Base-by-base conservation (phyloP, 2,329 filamentous ascomycete species). In the Cytospora chrysosperma region DNA sequence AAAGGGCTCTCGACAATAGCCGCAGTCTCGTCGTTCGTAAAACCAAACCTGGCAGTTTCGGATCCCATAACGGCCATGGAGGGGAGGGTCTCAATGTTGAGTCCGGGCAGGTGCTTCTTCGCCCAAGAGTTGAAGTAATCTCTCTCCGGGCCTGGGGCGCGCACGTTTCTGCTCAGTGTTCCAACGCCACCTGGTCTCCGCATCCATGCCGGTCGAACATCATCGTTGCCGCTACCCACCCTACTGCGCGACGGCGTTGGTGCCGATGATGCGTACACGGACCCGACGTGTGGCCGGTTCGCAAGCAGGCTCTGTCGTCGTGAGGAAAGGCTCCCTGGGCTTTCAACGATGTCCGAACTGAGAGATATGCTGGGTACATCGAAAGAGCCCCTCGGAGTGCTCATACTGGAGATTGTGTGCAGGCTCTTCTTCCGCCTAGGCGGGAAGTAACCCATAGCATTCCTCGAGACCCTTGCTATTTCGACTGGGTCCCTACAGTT, bases 161-260 rank as follows among this genome's bases (percentile, higher is more conserved):
- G 85, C 34, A 91, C 87, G 68, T 85, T 87, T 69, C 85, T 85
- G 37, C 83, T 84, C 74, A 98, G 85, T 0, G 92, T 93, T 9
- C 94, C 94, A 1, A 98, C 92, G 17, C 93, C 94, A 24, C 94
- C 94, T 2, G 94, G 92, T 1, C 92, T 90, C 50, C 88, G 85
- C 75, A 97, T 88, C 79, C 91, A 90, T 5, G 80, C 79, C 2
- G 85, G 81, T 26, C 77, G 72, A 15, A 68, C 65, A 54, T 82
- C 79, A 4, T 73, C 72, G 6, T 71, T 72, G 32, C 75, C 76
- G 67, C 77, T 81, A 52, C 72, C 74, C 28, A 74, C 70, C 24
- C 75, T 73, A 60, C 75, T 76, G 19, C 76, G 75, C 6, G 74
- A 73, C 2, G 76, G 76, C 4, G 73, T 67, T 6, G 75, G 69